Percentiles rank a stretch among this genome's conserved stretches.
Evolutionary conservation across 805 yeast species (phyloP).

Genomic region (Yueomyces sp.): DNA sequence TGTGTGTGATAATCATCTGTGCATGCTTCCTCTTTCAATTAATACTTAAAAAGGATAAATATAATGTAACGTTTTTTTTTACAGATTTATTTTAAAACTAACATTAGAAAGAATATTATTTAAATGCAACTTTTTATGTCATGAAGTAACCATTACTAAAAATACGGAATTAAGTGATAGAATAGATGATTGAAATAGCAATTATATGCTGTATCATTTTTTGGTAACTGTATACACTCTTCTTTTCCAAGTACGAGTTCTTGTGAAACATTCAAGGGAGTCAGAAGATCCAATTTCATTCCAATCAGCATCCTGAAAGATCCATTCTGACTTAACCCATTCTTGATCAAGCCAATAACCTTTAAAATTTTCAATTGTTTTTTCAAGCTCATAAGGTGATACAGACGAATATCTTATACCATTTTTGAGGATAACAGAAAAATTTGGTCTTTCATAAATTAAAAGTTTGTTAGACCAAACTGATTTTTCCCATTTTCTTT

Average conservation of each 20-base stretch:
- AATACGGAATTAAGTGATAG: too few species aligned
- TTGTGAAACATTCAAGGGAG: slow-evolving; percentile 16
- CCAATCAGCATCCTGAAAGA: slow-evolving; percentile 18
- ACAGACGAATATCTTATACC: background rate
- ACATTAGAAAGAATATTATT: too few species aligned
- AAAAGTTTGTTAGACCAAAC: slow-evolving; percentile 14
- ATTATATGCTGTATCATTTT: background rate
- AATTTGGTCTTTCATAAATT: slow-evolving; percentile 14
- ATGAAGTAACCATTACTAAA: too few species aligned
- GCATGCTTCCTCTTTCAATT: too few species aligned
- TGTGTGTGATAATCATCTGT: too few species aligned
- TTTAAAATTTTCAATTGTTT: slow-evolving; percentile 1
- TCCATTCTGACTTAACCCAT: slow-evolving; percentile 18
- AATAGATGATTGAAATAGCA: too few species aligned
- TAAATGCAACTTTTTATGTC: too few species aligned
- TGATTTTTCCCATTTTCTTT: slow-evolving; percentile 18
- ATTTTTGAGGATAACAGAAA: slow-evolving; percentile 4
- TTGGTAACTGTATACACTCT: slow-evolving; percentile 10
- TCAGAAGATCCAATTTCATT: slow-evolving; percentile 10
- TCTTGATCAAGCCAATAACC: slow-evolving; percentile 14
- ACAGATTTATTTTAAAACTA: too few species aligned
- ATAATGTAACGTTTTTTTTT: too few species aligned
- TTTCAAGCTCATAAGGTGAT: slow-evolving; percentile 13
- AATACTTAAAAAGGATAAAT: too few species aligned
- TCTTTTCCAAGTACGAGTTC: slow-evolving; percentile 16